Conservation (phyloP, 495 filamentous ascomycete genomes). For the Thermothielavioides terrestris region DNA sequence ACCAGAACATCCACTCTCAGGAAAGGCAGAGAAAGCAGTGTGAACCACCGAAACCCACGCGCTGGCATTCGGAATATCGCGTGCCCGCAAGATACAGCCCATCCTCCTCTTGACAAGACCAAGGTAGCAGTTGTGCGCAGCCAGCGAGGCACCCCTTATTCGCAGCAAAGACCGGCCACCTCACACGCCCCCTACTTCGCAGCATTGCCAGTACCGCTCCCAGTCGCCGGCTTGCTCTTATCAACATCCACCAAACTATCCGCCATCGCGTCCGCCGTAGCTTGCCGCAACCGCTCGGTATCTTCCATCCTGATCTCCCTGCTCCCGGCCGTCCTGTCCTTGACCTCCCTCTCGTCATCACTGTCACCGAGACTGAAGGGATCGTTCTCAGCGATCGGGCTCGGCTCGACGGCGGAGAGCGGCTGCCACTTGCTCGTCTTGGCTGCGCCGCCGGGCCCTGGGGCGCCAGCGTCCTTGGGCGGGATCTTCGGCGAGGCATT, state of each 20-base stretch:
- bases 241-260: constrained; percentile 39
- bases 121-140: no score
- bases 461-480: constrained; percentile 18
- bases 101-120: not conserved
- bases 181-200: constrained; percentile 8
- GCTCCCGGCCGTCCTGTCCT: constrained; percentile 19
- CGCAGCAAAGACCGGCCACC: not conserved
- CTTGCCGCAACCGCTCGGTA: constrained; percentile 59
- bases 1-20: no score
- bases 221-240: constrained; percentile 4
- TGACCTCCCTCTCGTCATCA: constrained; percentile 75
- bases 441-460: constrained; percentile 27
- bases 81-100: no score
- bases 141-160: constrained; percentile 1
- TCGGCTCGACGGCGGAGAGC: constrained; percentile 75
- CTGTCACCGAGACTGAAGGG: constrained; percentile 95
- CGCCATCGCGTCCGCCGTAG: constrained; percentile 57
- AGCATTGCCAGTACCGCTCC: constrained; percentile 5
- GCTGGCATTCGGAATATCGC: no score
- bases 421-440: constrained; percentile 97
- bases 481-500: constrained; percentile 47
- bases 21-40: no score
- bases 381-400: constrained; percentile 82
- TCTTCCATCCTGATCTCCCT: constrained; percentile 53
- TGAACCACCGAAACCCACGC: no score